Percentiles rank a stretch among this genome's conserved stretches.
phyloP scores from a whole-genome alignment of 352 stramenopile species.

The Globisporangium recalcitrans region DNA sequence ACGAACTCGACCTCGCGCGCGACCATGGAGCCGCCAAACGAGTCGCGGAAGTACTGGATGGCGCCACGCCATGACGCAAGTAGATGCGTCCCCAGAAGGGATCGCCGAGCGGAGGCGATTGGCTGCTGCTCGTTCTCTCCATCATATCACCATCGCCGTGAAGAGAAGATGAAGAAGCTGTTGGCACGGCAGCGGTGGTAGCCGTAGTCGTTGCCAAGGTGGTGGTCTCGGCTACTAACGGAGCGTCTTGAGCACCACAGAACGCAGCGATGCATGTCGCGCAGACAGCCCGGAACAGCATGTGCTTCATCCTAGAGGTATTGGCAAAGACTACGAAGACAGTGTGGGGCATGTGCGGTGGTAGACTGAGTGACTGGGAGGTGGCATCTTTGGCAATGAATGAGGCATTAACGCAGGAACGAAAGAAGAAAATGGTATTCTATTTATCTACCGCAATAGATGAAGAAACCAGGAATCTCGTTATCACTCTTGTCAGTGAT shows the following conservation, averaged over 20 bases:
- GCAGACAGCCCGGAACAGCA: background rate
- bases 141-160: background rate
- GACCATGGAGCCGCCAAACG: constrained; percentile 41
- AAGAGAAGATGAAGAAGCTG: background rate
- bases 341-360: background rate
- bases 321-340: background rate
- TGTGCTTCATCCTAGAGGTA: background rate
- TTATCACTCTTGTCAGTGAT: no score
- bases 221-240: background rate
- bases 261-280: no score
- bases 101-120: constrained; percentile 12
- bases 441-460: no score
- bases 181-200: background rate
- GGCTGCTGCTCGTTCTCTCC: background rate
- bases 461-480: no score
- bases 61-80: constrained; percentile 46
- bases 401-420: no score
- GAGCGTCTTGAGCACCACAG: background rate
- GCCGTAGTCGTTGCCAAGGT: background rate
- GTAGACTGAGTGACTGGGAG: background rate
- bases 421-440: no score
- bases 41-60: constrained; percentile 76
- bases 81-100: constrained; percentile 63
- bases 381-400: background rate
- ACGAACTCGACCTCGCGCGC: constrained; percentile 38